Evolutionary conservation across 1,284 basidiomycete genomes (phyloP), one percentile per base, ranked within the genome.

Genomic region (Pisolithus thermaeus): DNA sequence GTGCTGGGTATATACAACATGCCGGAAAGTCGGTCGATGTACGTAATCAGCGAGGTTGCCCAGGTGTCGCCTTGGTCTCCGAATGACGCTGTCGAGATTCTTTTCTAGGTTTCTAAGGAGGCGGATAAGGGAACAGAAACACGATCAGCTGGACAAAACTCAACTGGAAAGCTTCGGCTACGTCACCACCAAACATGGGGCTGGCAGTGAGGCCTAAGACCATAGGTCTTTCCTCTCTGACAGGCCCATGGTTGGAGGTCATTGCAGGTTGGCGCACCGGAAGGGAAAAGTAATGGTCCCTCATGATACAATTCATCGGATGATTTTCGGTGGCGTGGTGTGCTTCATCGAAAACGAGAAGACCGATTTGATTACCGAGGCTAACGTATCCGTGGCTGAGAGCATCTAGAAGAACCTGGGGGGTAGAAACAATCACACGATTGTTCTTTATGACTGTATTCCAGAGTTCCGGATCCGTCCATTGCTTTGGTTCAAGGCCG

Each of bases 151-250:
- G 12, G 8, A 48, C 44, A 14, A 36, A 14, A 43, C 50, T 42
- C 52, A 58, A 85, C 87, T 70, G 63, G 59, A 89, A 86, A 3
- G 85, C 80, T 51, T 67, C 71, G 40, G 71, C 73, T 2, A 80
- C 77, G 61, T 89, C 76, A n/a, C 84, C 81, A 20, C 85, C 86
- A 59, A 81, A 89, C 35, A 90, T 83, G 1, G 89, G 89, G 58
- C 87, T 90, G 5, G 90, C 89, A 3, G 89, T 92, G 30, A 92
- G 69, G 6, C 88, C 90, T 42, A 92, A 65, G 7, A 89, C 68
- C 65, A 73, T 74, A 1, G 86, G 87, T 41, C 75, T 66, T 49
- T 56, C 44, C 56, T 64, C 60, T 32, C 63, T 64, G 55, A 56
- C 58, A 55, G 65, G 43, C 54, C 48, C 54, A 47, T 58, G 56